Conservation (phyloP, 1,284 basidiomycete genomes). For the Laetiporus sulphureus region DNA sequence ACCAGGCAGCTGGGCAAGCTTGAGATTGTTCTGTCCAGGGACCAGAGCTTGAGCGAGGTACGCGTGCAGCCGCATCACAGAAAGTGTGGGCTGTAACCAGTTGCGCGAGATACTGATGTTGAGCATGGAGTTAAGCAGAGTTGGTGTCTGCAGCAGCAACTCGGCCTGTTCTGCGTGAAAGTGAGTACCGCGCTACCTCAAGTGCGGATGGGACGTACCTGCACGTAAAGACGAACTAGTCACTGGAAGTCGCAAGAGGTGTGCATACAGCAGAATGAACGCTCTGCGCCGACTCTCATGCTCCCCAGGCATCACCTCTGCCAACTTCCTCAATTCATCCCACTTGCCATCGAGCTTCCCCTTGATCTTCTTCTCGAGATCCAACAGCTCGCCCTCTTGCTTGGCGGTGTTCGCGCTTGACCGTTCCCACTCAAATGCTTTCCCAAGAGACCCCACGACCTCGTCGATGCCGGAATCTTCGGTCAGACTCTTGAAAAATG, state of each 20-base stretch:
- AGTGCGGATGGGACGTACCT: too few species aligned
- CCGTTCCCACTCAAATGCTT: conserved; percentile 62
- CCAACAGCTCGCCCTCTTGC: conserved; percentile 40
- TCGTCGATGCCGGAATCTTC: conserved; percentile 78
- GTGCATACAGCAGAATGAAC: conserved; percentile 78
- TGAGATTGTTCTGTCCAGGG: conserved; percentile 39
- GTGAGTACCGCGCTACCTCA: too few species aligned
- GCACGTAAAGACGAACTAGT: conserved; percentile 47
- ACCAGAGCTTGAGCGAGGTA: conserved; percentile 83
- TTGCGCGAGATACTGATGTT: conserved; percentile 83
- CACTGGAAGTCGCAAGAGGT: conserved; percentile 74
- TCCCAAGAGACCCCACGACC: conserved; percentile 69
- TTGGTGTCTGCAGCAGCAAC: conserved; percentile 64
- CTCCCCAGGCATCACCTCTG: conserved; percentile 31
- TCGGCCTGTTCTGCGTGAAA: conserved; percentile 51
- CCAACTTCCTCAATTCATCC: conserved; percentile 36
- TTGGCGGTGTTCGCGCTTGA: conserved; percentile 16
- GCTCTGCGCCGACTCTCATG: conserved; percentile 40
- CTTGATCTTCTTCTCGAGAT: conserved; percentile 54
- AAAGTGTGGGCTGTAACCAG: conserved; percentile 83
- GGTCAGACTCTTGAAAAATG: conserved; percentile 83
- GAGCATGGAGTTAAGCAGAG: conserved; percentile 77
- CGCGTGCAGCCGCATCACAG: conserved; percentile 79
- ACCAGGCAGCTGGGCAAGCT: conserved; percentile 73
- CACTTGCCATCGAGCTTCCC: conserved; percentile 45